Conservation (phyloP, 306 rosid species). For the Myrica gale region DNA sequence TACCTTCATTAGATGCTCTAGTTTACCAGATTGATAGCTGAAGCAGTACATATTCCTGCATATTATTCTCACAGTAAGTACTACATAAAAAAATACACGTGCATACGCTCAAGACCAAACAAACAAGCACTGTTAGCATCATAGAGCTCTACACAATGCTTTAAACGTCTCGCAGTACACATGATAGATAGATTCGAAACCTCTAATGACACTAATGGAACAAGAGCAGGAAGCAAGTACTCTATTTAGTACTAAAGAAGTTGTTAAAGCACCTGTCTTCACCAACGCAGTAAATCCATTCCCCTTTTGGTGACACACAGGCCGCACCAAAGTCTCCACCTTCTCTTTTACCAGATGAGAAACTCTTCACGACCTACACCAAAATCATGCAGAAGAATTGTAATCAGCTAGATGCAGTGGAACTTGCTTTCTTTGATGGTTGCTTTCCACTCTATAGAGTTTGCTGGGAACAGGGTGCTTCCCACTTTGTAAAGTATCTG, state of each 20-base stretch:
- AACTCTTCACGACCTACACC: slow-evolving; percentile 89
- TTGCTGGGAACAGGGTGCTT: neutral
- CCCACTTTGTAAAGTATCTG: neutral
- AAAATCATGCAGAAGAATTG: slow-evolving; percentile 13
- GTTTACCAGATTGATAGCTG: slow-evolving; percentile 91
- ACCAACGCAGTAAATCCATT: slow-evolving; percentile 99
- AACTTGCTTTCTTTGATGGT: neutral
- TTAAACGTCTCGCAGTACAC: neutral
- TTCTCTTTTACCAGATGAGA: slow-evolving; percentile 98
- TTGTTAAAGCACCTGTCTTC: slow-evolving; percentile 73
- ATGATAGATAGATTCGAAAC: neutral
- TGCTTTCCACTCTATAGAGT: neutral
- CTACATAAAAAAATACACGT: slow-evolving; percentile 19
- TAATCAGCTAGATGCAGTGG: neutral
- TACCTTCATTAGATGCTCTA: slow-evolving; percentile 99
- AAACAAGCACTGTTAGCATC: neutral
- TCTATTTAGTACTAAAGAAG: neutral
- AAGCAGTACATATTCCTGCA: slow-evolving; percentile 95
- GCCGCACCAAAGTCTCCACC: slow-evolving; percentile 98
- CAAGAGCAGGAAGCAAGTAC: neutral
- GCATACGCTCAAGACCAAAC: neutral
- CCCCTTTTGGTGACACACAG: slow-evolving; percentile 94
- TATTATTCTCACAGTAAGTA: slow-evolving; percentile 19
- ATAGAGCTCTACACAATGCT: neutral
- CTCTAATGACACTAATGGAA: neutral